phyloP scores from a whole-genome alignment of 768 basidiomycete genomes.

The Chiua virens region DNA sequence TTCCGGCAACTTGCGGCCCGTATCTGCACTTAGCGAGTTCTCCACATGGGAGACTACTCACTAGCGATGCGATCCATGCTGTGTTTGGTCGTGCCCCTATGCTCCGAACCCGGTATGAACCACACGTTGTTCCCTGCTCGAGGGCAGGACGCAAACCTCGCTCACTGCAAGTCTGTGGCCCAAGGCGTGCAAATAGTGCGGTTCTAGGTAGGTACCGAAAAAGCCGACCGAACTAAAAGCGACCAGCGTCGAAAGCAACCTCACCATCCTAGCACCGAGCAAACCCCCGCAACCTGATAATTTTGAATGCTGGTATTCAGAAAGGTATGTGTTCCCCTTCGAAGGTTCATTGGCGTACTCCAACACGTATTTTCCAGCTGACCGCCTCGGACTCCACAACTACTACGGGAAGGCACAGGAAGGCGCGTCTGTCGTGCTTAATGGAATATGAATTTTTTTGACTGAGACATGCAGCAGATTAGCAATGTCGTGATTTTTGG shows the following conservation, averaged over 20 bases:
- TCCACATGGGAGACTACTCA: background rate
- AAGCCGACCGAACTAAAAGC: slow-evolving; percentile 9
- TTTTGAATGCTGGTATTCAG: background rate
- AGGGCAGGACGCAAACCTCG: background rate
- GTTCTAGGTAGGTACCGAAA: background rate
- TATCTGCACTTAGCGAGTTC: background rate
- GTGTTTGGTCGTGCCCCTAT: background rate
- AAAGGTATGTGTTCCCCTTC: slow-evolving; percentile 1
- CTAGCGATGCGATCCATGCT: background rate
- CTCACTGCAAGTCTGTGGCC: background rate
- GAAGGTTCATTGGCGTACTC: background rate
- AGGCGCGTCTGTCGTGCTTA: slow-evolving; percentile 11
- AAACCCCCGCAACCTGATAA: background rate
- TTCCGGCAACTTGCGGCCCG: background rate
- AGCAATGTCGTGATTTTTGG: slow-evolving; percentile 44
- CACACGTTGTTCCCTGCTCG: background rate
- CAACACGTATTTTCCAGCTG: slow-evolving; percentile 7
- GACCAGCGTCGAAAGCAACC: background rate
- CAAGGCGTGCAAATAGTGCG: slow-evolving; percentile 12
- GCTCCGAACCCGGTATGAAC: slow-evolving; percentile 1
- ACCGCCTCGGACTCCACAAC: background rate
- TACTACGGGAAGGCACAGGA: background rate
- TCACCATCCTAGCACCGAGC: background rate
- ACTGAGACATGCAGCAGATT: slow-evolving; percentile 10
- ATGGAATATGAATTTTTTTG: background rate